Evolutionary conservation across 2,329 filamentous ascomycete species (phyloP).

Genomic region (Exutisphaerella laricina): DNA sequence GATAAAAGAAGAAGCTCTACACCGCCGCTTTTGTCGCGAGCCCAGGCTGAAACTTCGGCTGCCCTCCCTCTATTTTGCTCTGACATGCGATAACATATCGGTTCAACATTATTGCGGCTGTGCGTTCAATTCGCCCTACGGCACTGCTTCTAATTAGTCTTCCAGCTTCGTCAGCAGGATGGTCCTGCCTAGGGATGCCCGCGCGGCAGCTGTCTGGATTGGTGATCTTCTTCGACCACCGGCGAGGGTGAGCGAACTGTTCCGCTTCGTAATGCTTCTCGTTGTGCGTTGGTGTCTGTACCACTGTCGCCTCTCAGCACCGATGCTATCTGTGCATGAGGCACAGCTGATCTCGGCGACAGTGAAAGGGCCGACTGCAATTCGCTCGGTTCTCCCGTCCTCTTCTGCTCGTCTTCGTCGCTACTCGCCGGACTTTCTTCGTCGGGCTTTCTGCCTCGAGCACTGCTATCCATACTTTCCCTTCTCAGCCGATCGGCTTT

Average conservation of each 20-base stretch:
- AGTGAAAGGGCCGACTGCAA: constrained; percentile 24
- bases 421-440: constrained; percentile 29
- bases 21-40: constrained; percentile 11
- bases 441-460: constrained; percentile 19
- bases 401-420: constrained; percentile 33
- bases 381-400: constrained; percentile 16
- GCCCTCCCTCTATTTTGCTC: constrained; percentile 6
- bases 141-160: too few species aligned
- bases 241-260: constrained; percentile 27
- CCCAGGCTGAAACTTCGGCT: constrained; percentile 15
- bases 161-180: too few species aligned
- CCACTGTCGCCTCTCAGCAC: constrained; percentile 17
- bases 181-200: constrained; percentile 23
- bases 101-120: too few species aligned
- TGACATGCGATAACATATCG: not conserved
- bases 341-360: constrained; percentile 22
- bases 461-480: constrained; percentile 43
- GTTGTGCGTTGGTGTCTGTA: constrained; percentile 22
- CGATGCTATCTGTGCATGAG: constrained; percentile 24
- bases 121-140: too few species aligned
- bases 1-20: too few species aligned
- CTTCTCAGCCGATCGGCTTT: constrained; percentile 46
- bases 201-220: constrained; percentile 16
- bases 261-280: constrained; percentile 28
- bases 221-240: constrained; percentile 25